Base-by-base conservation (phyloP, 768 basidiomycete genomes). In the Holtermanniella nyarrowii region DNA sequence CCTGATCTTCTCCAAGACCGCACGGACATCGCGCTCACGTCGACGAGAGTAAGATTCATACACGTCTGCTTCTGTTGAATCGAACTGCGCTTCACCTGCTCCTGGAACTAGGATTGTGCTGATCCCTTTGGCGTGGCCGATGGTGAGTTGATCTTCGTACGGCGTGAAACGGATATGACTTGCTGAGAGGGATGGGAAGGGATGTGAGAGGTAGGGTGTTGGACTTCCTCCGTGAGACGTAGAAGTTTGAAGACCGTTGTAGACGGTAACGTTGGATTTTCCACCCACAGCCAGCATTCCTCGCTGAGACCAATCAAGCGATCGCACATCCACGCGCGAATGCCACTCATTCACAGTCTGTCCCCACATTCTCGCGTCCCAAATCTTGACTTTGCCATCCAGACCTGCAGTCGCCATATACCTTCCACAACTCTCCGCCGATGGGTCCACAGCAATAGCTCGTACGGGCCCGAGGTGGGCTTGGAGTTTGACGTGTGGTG, bases 281-380 rank as follows among this genome's bases (percentile, higher is more conserved):
- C 79, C 82, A 0, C 84, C 83, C 11, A 89, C 84, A 0, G 82
- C 84, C 55, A 99, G 71, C 53, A 81, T 78, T 1, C 93, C 95
- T 62, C 81, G 82, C 57, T 82, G 81, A 61, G 88, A 90, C 84
- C 86, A 99, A 41, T 85, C 82, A 3, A 89, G 57, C 52, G 83
- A 84, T 0, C 81, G 80, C 12, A 87, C 48, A 23, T 63, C 60
- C 37, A 65, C 57, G 27, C 69, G 75, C 37, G 84, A 76, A 7
- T 71, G 74, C 88, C 90, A 85, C 76, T 70, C 83, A 52, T 88
- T 76, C 27, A 99, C 79, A 2, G 82, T 80, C 5, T 86, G 85
- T 58, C 85, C 88, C 90, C 90, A 96, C 74, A 89, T 95, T 51
- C 95, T 74, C 64, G 85, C 88, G 72, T 97, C 95, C 95, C 95